Percentiles rank a stretch among this genome's conserved stretches.
These are phyloP conservation scores for Heterobasidion annosum DNA, from an alignment of 1,284 basidiomycete species.

Conservation along the genomic window DNA sequence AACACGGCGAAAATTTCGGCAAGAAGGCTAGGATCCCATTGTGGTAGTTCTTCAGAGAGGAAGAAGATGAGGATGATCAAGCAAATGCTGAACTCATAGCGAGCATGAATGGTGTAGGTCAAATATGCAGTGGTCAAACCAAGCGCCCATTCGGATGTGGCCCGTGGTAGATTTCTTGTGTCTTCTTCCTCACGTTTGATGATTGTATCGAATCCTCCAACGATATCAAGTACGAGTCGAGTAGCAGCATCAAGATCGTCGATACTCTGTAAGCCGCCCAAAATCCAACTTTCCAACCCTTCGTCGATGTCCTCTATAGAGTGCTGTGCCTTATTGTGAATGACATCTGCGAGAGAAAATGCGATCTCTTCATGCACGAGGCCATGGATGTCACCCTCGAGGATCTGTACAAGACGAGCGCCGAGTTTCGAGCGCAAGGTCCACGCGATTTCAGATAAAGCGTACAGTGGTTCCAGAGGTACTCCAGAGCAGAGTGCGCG, in stretches of 20 bases:
- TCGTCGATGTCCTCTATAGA: conserved; percentile 47
- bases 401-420: conserved; percentile 38
- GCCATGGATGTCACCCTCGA: conserved; percentile 53
- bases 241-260: conserved; percentile 48
- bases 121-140: conserved; percentile 56
- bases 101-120: conserved; percentile 50
- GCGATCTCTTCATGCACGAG: conserved; percentile 67
- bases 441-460: conserved; percentile 52
- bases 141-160: conserved; percentile 48
- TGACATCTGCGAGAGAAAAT: conserved; percentile 64
- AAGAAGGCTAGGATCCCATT: conserved; percentile 57
- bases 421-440: conserved; percentile 48
- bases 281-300: conserved; percentile 48
- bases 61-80: conserved; percentile 67
- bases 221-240: conserved; percentile 49
- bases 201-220: conserved; percentile 59
- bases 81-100: conserved; percentile 64
- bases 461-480: conserved; percentile 37
- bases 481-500: conserved; percentile 20
- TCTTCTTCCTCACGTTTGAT: conserved; percentile 71
- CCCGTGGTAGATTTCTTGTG: conserved; percentile 40
- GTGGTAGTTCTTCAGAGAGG: conserved; percentile 47
- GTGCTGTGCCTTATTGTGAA: conserved; percentile 53
- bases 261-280: conserved; percentile 45
- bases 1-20: conserved; percentile 75